Percentiles rank a stretch among this genome's conserved stretches.
Conservation (phyloP, 1,284 basidiomycete genomes). For the Sanghuangporus sanghuang region DNA sequence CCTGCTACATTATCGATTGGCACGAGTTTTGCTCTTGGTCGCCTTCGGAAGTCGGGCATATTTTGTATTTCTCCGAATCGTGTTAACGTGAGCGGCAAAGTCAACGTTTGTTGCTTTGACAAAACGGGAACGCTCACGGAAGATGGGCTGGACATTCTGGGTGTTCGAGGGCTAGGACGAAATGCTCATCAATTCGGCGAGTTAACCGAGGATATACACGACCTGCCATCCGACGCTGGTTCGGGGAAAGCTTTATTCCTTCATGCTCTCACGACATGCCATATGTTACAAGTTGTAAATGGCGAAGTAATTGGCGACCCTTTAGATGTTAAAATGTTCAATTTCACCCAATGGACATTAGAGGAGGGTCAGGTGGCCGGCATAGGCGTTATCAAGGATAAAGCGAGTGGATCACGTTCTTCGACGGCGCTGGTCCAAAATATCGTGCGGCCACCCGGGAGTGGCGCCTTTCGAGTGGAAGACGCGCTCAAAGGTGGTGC, state of each 20-base stretch:
- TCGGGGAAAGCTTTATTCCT: constrained; percentile 82
- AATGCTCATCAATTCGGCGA: constrained; percentile 82
- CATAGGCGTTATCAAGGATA: constrained; percentile 65
- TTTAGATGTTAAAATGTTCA: constrained; percentile 96
- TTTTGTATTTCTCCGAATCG: constrained; percentile 97
- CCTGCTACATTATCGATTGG: constrained; percentile 98
- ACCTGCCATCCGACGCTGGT: constrained; percentile 67
- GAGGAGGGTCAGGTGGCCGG: constrained; percentile 83
- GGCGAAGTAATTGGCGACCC: constrained; percentile 93
- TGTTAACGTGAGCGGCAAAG: constrained; percentile 94
- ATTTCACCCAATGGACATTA: constrained; percentile 93
- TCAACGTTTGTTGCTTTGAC: constrained; percentile 99
- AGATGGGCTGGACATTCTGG: constrained; percentile 96
- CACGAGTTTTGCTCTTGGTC: constrained; percentile 90
- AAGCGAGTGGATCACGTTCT: constrained; percentile 57
- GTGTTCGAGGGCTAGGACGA: constrained; percentile 80
- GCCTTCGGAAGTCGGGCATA: constrained; percentile 85
- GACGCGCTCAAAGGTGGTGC: constrained; percentile 83
- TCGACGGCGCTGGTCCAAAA: constrained; percentile 94
- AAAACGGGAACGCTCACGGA: constrained; percentile 99
- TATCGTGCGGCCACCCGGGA: constrained; percentile 93
- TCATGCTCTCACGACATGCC: constrained; percentile 94
- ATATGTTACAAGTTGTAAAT: constrained; percentile 91
- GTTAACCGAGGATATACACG: constrained; percentile 82
- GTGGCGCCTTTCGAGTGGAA: constrained; percentile 83